Conservation (phyloP, 768 basidiomycete genomes). For the Hericium coralloides region DNA sequence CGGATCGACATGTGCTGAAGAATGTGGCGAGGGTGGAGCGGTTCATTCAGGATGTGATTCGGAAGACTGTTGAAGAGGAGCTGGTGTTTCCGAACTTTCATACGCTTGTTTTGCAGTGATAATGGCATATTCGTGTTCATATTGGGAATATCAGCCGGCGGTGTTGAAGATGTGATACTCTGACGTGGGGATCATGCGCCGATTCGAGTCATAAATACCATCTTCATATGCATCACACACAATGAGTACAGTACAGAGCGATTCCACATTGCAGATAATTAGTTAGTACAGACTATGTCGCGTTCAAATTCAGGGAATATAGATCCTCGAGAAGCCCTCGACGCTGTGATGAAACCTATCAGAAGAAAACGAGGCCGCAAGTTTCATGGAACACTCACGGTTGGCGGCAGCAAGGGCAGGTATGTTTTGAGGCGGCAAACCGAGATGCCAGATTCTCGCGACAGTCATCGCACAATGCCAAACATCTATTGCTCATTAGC, state of each 20-base stretch:
- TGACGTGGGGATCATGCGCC: no score
- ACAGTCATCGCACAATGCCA: constrained; percentile 60
- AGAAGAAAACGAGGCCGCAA: not conserved
- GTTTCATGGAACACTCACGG: constrained; percentile 21
- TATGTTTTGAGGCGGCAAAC: constrained; percentile 46
- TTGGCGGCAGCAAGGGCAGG: constrained; percentile 57
- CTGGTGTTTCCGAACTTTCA: constrained; percentile 96
- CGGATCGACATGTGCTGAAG: constrained; percentile 91
- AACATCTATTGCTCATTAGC: constrained; percentile 21
- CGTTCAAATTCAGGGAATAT: constrained; percentile 34
- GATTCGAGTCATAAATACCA: no score
- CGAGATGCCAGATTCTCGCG: constrained; percentile 50
- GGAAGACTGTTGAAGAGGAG: constrained; percentile 93
- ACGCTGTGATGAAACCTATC: constrained; percentile 20
- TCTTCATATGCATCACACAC: no score
- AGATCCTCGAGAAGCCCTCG: constrained; percentile 55
- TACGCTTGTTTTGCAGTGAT: constrained; percentile 33
- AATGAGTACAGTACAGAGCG: no score
- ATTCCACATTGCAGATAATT: not conserved
- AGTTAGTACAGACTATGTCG: not conserved
- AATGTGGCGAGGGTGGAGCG: constrained; percentile 93
- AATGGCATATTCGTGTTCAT: no score
- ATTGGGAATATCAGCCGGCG: no score
- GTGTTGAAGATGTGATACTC: no score
- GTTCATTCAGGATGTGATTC: constrained; percentile 91